These are phyloP conservation scores for Borealophlyctis nickersoniae DNA, from an alignment of 192 early-diverging fungal species.

Conservation along the genomic window DNA sequence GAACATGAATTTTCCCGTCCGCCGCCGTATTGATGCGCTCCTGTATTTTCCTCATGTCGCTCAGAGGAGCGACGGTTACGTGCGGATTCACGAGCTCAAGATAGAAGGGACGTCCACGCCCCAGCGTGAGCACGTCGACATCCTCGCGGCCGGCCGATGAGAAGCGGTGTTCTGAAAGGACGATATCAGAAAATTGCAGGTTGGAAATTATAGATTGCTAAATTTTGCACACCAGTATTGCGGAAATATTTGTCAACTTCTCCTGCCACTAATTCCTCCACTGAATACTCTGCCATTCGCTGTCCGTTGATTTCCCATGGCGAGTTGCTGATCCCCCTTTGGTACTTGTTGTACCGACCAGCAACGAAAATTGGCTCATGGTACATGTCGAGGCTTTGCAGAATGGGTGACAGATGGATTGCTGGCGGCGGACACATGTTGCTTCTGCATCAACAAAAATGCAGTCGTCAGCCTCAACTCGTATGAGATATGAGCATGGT, in stretches of 20 bases:
- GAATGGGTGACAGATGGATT: not conserved
- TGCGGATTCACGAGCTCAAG: conserved; percentile 82
- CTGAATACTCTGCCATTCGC: conserved; percentile 67
- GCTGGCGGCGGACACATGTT: conserved; percentile 19
- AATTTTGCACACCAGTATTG: conserved; percentile 46
- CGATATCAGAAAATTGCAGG: not conserved
- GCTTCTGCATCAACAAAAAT: not conserved
- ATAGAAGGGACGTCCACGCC: conserved; percentile 88
- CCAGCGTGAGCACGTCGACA: conserved; percentile 92
- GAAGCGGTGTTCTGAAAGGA: conserved; percentile 64
- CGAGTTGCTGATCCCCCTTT: conserved; percentile 73
- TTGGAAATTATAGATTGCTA: not conserved
- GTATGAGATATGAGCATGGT: not conserved
- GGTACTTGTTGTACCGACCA: conserved; percentile 47
- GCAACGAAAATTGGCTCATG: conserved; percentile 32
- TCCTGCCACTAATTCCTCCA: conserved; percentile 73
- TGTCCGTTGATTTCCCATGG: conserved; percentile 74
- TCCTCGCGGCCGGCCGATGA: conserved; percentile 87
- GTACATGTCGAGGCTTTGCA: conserved; percentile 7
- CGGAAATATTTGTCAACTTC: conserved; percentile 54
- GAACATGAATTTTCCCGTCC: conserved; percentile 28
- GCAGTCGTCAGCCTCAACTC: conserved; percentile 4
- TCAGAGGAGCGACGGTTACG: conserved; percentile 12
- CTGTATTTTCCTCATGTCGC: conserved; percentile 30
- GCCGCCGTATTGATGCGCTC: conserved; percentile 35